A percentile compares a stretch with the other conserved stretches of the same genome.
Conservation (phyloP, 768 basidiomycete genomes). For the Amanita rubescens region DNA sequence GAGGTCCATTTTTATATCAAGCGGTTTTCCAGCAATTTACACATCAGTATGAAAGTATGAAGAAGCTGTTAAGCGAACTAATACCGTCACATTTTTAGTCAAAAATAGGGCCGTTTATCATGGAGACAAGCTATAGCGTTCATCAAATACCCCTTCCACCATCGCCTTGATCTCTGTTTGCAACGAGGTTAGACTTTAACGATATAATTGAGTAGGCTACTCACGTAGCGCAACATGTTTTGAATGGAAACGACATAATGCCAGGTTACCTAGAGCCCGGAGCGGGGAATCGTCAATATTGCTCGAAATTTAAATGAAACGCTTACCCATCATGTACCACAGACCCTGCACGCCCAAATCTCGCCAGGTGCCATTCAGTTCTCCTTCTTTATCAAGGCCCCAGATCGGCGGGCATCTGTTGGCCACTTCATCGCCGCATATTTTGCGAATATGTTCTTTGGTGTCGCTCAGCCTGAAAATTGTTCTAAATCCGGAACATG, state of each 20-base stretch:
- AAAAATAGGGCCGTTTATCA: too few species aligned
- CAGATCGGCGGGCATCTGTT: conserved; percentile 42
- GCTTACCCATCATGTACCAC: conserved; percentile 53
- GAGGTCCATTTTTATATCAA: too few species aligned
- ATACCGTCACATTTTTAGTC: too few species aligned
- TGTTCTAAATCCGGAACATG: not conserved
- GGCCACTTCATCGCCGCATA: conserved; percentile 38
- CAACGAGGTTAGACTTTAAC: not conserved
- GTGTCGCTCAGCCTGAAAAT: conserved; percentile 35
- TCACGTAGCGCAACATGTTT: conserved; percentile 5
- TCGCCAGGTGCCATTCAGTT: conserved; percentile 41
- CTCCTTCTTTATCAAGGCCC: conserved; percentile 59
- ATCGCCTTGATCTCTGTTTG: conserved; percentile 6
- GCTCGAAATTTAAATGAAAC: not conserved
- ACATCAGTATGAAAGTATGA: too few species aligned
- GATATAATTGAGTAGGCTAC: not conserved
- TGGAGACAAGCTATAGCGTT: too few species aligned
- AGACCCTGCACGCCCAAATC: conserved; percentile 42
- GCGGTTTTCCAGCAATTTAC: too few species aligned
- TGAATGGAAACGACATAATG: conserved; percentile 2
- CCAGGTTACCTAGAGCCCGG: not conserved
- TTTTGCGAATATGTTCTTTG: conserved; percentile 25
- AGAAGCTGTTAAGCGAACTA: too few species aligned
- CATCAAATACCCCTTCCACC: conserved; percentile 2
- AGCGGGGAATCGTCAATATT: not conserved